A percentile compares a stretch with the other conserved stretches of the same genome.
These are phyloP conservation scores for Uromyces viciae-fabae DNA, from an alignment of 1,284 basidiomycete genomes.

Conservation along the genomic window DNA sequence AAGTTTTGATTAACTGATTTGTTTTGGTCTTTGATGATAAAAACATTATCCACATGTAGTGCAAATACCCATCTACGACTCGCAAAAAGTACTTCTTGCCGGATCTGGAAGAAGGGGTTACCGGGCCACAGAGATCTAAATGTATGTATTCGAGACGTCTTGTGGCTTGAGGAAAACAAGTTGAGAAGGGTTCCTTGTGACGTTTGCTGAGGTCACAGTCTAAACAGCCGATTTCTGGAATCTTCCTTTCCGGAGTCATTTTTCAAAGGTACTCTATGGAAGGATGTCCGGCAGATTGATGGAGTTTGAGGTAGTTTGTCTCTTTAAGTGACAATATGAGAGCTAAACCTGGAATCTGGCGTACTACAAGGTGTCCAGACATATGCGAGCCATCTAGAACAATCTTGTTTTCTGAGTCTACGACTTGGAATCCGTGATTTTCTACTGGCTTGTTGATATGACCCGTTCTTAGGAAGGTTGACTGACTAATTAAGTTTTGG, in stretches of 20 bases:
- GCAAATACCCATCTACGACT: not conserved
- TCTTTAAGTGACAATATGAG: too few species aligned
- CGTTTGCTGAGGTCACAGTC: not conserved
- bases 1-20: not conserved
- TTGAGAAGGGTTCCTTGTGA: not conserved
- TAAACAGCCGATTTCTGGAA: not conserved
- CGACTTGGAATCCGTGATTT: not conserved
- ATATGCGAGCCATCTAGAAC: not conserved
- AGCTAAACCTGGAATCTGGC: too few species aligned
- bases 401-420: not conserved
- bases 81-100: not conserved
- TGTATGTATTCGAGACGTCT: not conserved
- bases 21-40: not conserved
- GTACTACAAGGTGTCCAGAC: not conserved
- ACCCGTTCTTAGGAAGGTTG: not conserved
- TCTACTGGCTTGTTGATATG: not conserved
- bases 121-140: not conserved
- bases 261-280: constrained; percentile 1
- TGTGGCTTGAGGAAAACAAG: not conserved
- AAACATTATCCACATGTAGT: not conserved
- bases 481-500: not conserved
- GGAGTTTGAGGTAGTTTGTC: constrained; percentile 48
- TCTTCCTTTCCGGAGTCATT: not conserved
- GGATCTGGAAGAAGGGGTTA: not conserved
- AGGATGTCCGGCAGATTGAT: constrained; percentile 10